Evolutionary conservation across 768 basidiomycete species (phyloP), one percentile per base, ranked within the genome.

Genomic region (Rhodosporidiobolus sp.): DNA sequence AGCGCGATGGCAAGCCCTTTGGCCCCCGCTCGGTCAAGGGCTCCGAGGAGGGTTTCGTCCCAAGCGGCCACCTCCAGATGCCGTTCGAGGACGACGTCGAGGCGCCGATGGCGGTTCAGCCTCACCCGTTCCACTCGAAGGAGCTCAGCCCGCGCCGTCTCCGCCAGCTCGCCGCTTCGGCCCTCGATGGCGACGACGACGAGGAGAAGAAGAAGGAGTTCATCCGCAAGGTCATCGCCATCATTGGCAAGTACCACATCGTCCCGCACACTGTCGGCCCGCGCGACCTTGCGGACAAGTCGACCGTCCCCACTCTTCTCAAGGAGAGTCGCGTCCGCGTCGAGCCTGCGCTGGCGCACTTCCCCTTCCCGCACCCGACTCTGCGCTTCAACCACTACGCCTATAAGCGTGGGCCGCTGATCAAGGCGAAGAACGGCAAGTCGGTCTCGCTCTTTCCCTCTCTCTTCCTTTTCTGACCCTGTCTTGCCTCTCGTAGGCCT

Each of bases 331-430:
- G 69, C 26, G 26, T 74, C 57, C 43, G 53, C 8, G 73, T 75
- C 35, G 30, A 55, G 26, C 63, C 70, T 14, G 34, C 43, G 20
- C n/a, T 71, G 30, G 43, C 38, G 8, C 28, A 20, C 43, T 32
- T 55, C 56, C 70, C 68, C 6, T 38, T 56, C 67, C 67, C 70
- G 20, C 67, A 74, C 67, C 71, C 75, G 22, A 61, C 64, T 14
- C 69, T 83, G 69, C 78, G 78, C 65, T 75, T 83, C 76, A 83
- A 83, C 78, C 79, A 78, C 67, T 83, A 82, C 78, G 72, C 80
- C 49, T 70, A 76, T 48, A 74, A 73, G 53, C 59, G 72, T 10
- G 79, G 78, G 6, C 63, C 78, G 35, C 79, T 81, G 63, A 78
- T 79, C 69, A 79, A 81, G 62, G 82, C 82, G 50, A 77, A 78